Percentiles rank a stretch among this genome's conserved stretches.
Conservation (phyloP, 2,329 filamentous ascomycete genomes). For the Talaromyces marneffei region DNA sequence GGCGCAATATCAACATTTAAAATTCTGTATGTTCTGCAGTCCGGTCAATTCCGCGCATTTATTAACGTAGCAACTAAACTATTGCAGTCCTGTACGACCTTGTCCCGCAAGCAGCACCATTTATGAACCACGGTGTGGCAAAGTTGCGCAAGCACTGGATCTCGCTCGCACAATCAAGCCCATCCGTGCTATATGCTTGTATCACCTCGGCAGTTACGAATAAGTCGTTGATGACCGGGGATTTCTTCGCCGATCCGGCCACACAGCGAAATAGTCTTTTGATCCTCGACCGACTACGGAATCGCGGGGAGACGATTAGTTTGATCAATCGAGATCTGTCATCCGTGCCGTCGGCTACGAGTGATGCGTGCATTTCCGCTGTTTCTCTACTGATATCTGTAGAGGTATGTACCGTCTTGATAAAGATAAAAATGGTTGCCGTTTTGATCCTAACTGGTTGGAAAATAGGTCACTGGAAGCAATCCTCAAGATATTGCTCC, state of each 20-base stretch:
- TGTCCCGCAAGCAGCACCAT: slow-evolving; percentile 31
- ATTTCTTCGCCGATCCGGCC: slow-evolving; percentile 29
- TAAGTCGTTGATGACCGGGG: slow-evolving; percentile 28
- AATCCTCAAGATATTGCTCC: slow-evolving; percentile 37
- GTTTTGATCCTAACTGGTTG: background rate
- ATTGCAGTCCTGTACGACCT: slow-evolving; percentile 31
- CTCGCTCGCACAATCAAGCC: slow-evolving; percentile 30
- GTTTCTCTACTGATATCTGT: slow-evolving; percentile 36
- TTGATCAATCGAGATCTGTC: slow-evolving; percentile 36
- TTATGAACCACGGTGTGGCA: slow-evolving; percentile 30
- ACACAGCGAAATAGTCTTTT: slow-evolving; percentile 27
- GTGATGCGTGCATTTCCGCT: slow-evolving; percentile 35
- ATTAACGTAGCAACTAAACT: background rate
- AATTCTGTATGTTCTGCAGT: slow-evolving; percentile 28
- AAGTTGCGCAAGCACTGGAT: slow-evolving; percentile 34
- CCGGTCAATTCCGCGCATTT: background rate
- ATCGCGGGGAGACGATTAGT: slow-evolving; percentile 35
- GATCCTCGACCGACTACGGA: slow-evolving; percentile 34
- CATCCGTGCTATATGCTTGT: slow-evolving; percentile 32
- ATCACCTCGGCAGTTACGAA: slow-evolving; percentile 37
- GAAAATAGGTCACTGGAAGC: slow-evolving; percentile 31
- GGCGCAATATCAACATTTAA: slow-evolving; percentile 34
- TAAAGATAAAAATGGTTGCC: background rate
- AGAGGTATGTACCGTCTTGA: slow-evolving; percentile 25
- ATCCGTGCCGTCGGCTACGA: slow-evolving; percentile 33